phyloP scores from a whole-genome alignment of 1,139 yeast genomes.

The Saccharomyces pastorianus region DNA sequence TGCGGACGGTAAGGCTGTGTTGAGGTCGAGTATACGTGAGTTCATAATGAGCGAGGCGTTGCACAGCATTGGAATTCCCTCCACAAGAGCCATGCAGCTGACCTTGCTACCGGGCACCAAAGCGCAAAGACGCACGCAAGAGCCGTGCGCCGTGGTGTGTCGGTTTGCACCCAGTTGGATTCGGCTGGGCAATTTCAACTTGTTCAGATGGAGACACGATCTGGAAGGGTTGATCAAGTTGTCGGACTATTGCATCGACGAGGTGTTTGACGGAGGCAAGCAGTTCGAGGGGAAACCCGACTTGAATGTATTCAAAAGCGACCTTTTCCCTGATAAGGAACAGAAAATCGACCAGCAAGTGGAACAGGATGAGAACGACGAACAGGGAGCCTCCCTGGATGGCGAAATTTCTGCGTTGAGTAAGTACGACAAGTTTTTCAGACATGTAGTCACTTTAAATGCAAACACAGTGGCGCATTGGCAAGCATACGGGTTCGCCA shows the following conservation, averaged over 20 bases:
- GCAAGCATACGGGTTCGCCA: constrained; percentile 87
- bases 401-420: constrained; percentile 39
- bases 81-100: constrained; percentile 74
- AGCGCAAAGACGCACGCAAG: constrained; percentile 64
- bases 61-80: constrained; percentile 74
- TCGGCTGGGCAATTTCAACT: constrained; percentile 83
- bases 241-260: constrained; percentile 65
- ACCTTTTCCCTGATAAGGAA: constrained; percentile 18
- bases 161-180: constrained; percentile 85
- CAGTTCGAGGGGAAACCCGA: constrained; percentile 36
- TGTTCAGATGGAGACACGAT: constrained; percentile 71
- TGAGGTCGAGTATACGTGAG: constrained; percentile 81
- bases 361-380: constrained; percentile 13
- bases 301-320: constrained; percentile 17
- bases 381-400: constrained; percentile 23
- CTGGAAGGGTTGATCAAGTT: constrained; percentile 52
- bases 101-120: constrained; percentile 63
- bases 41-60: constrained; percentile 78
- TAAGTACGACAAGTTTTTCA: constrained; percentile 61
- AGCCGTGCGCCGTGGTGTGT: constrained; percentile 77
- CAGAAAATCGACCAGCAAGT: not conserved
- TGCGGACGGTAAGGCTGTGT: constrained; percentile 94
- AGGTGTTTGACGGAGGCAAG: constrained; percentile 43
- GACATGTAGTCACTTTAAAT: constrained; percentile 62
- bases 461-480: constrained; percentile 75